These are phyloP conservation scores for Brassica carinata DNA, from an alignment of 345 rosid species.

Conservation along the genomic window DNA sequence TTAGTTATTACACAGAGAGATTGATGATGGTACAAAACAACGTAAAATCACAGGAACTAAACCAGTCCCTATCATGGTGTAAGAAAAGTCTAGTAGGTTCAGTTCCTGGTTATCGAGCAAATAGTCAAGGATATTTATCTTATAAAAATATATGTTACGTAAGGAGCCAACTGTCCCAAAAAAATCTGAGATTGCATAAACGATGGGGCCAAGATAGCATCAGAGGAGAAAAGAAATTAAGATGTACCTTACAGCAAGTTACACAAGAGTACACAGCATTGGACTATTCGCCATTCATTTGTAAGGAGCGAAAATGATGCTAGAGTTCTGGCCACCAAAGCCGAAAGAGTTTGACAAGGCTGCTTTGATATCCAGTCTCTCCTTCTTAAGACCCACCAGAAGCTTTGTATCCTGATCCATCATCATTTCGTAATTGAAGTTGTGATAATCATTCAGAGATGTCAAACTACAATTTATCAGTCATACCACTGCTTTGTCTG, in stretches of 20 bases:
- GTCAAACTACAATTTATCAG: background rate
- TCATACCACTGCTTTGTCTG: constrained; percentile 77
- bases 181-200: constrained; percentile 10
- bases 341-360: constrained; percentile 92
- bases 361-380: constrained; percentile 74
- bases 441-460: background rate
- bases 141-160: background rate
- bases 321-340: constrained; percentile 97
- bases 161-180: constrained; percentile 7
- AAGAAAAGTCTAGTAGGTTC: constrained; percentile 4
- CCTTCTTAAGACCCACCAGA: constrained; percentile 85
- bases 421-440: constrained; percentile 9
- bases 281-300: constrained; percentile 43
- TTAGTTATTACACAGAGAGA: background rate
- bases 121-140: background rate
- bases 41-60: background rate
- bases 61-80: background rate
- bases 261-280: constrained; percentile 25
- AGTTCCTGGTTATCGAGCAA: background rate
- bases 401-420: constrained; percentile 59
- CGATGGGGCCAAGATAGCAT: constrained; percentile 3
- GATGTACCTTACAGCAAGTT: constrained; percentile 44
- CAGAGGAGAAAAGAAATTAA: background rate
- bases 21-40: background rate
- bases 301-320: constrained; percentile 89